phyloP scores from a whole-genome alignment of 441 rosid genomes.

The Brassica hybrid region DNA sequence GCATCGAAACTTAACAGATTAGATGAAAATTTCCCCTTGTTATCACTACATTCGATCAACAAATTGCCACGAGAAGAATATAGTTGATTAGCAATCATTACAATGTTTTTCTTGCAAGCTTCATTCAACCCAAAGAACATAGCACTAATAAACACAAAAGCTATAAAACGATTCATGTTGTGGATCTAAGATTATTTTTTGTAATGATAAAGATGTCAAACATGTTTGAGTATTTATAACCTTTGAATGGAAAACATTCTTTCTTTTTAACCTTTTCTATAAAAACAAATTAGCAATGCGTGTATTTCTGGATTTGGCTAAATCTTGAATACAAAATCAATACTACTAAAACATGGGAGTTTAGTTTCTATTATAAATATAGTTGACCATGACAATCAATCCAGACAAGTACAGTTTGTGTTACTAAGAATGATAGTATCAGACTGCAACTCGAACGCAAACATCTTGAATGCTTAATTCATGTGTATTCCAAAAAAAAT shows the following conservation, averaged over 20 bases:
- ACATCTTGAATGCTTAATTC: no score
- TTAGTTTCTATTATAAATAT: background rate
- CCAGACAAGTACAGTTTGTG: background rate
- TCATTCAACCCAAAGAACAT: background rate
- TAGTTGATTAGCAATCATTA: background rate
- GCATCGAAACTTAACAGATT: background rate
- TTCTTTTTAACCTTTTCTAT: no score
- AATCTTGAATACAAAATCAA: no score
- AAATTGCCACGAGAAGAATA: background rate
- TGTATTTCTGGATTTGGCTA: no score
- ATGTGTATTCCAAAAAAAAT: no score
- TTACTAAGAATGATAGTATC: background rate
- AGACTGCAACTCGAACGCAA: no score
- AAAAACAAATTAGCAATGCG: no score
- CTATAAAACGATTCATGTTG: background rate
- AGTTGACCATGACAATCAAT: background rate
- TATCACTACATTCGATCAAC: background rate
- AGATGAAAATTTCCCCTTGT: background rate
- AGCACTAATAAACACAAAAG: background rate
- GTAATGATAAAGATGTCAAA: background rate
- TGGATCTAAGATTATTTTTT: background rate
- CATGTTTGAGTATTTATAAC: background rate
- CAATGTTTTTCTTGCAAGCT: background rate
- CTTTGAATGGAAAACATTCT: background rate
- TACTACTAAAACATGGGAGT: no score